These are phyloP conservation scores for Zymoseptoria tritici DNA, from an alignment of 2,329 filamentous ascomycete genomes.

Conservation along the genomic window DNA sequence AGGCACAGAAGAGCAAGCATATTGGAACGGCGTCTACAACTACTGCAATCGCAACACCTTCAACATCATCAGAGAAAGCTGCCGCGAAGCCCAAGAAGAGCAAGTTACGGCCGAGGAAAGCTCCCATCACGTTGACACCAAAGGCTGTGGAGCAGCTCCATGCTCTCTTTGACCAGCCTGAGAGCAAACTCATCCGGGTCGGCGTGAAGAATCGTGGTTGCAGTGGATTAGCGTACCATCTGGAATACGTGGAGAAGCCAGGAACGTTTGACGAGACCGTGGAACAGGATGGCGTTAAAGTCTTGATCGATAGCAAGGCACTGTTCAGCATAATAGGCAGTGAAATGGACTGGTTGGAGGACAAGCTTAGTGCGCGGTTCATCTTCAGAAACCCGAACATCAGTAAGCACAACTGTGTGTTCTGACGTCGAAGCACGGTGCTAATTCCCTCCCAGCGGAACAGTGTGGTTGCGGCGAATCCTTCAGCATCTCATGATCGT, in stretches of 20 bases:
- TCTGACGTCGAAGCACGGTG: not conserved
- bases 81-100: slow-evolving; percentile 50
- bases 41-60: slow-evolving; percentile 13
- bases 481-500: slow-evolving; percentile 54
- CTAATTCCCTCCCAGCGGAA: slow-evolving; percentile 59
- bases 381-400: slow-evolving; percentile 97
- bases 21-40: slow-evolving; percentile 26
- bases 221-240: slow-evolving; percentile 83
- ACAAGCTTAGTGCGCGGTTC: slow-evolving; percentile 86
- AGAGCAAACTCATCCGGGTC: slow-evolving; percentile 88
- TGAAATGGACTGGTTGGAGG: slow-evolving; percentile 98
- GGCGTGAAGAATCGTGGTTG: slow-evolving; percentile 92
- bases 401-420: slow-evolving; percentile 56
- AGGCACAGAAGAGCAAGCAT: slow-evolving; percentile 58
- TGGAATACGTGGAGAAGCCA: slow-evolving; percentile 91
- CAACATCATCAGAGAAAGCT: slow-evolving; percentile 34
- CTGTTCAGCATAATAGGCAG: slow-evolving; percentile 96
- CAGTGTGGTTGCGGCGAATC: slow-evolving; percentile 95
- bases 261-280: slow-evolving; percentile 84
- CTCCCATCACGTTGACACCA: slow-evolving; percentile 79
- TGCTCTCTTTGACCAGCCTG: slow-evolving; percentile 69
- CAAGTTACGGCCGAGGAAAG: slow-evolving; percentile 75
- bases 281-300: slow-evolving; percentile 91
- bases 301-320: slow-evolving; percentile 94
- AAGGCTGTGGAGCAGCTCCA: slow-evolving; percentile 72